A percentile compares a stretch with the other conserved stretches of the same genome.
phyloP scores from a whole-genome alignment of 805 yeast genomes.

The Metschnikowia proteae region DNA sequence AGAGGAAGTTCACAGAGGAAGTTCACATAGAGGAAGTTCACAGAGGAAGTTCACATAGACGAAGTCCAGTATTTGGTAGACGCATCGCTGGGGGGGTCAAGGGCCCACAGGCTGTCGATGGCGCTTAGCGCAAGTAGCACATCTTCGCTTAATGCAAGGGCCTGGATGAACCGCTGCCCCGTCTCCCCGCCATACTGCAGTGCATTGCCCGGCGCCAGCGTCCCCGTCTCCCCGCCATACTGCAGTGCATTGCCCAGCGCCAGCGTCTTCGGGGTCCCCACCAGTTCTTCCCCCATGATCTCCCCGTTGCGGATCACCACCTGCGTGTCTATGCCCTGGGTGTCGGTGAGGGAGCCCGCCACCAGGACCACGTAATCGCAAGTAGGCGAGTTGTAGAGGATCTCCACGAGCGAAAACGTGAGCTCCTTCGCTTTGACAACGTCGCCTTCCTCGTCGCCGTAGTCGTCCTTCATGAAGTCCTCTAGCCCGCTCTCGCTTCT shows the following conservation, averaged over 20 bases:
- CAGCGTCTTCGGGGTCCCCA: too few species aligned
- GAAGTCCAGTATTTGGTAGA: too few species aligned
- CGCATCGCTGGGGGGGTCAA: too few species aligned
- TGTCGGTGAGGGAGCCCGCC: slow-evolving; percentile 15
- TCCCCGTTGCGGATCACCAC: slow-evolving; percentile 33
- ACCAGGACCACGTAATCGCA: slow-evolving; percentile 23
- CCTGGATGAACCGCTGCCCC: slow-evolving; percentile 20
- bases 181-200: slow-evolving; percentile 18
- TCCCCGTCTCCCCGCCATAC: slow-evolving; percentile 20
- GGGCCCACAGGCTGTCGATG: slow-evolving; percentile 1
- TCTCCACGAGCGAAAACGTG: slow-evolving; percentile 19
- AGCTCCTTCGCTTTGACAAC: not conserved
- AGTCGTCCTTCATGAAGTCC: slow-evolving; percentile 23
- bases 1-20: too few species aligned
- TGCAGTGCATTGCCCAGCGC: not conserved
- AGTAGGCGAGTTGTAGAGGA: slow-evolving; percentile 22
- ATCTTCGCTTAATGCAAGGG: slow-evolving; percentile 33
- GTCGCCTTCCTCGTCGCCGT: slow-evolving; percentile 8
- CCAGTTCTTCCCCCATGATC: not conserved
- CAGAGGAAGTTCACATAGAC: too few species aligned
- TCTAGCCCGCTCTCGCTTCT: slow-evolving; percentile 21
- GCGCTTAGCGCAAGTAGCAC: slow-evolving; percentile 21
- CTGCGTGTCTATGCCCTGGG: slow-evolving; percentile 13
- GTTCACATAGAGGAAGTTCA: too few species aligned
- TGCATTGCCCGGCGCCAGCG: too few species aligned